Conservation (phyloP, 2,329 filamentous ascomycete genomes). For the Sclerotinia borealis region DNA sequence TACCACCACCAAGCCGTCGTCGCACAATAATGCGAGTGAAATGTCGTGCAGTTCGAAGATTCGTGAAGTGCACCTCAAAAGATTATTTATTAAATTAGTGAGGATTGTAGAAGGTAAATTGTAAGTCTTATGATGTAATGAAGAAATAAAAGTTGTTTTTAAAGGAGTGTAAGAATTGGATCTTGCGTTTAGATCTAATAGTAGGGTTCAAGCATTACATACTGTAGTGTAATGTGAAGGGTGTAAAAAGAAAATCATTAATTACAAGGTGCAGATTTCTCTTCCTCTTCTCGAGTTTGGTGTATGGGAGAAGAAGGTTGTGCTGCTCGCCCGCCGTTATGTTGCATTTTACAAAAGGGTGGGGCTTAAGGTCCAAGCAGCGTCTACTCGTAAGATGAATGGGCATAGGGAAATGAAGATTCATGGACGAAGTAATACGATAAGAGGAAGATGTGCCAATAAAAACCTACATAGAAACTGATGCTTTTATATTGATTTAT, state of each 20-base stretch:
- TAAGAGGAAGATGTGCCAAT: neutral
- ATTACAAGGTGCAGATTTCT: neutral
- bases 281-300: neutral
- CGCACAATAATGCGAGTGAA: neutral
- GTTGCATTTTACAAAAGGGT: neutral
- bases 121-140: neutral
- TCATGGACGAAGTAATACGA: neutral
- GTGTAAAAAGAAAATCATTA: neutral
- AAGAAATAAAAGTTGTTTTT: neutral
- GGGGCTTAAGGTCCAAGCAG: neutral
- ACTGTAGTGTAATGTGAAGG: neutral
- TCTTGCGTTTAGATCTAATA: neutral
- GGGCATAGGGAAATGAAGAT: neutral
- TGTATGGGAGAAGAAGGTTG: neutral
- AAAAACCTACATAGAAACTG: too few relatives aligned
- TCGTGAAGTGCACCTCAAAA: neutral
- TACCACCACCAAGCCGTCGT: neutral
- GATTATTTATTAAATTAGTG: neutral
- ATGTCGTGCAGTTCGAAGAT: neutral
- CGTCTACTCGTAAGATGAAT: neutral
- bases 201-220: conserved; percentile 10
- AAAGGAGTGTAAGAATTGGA: conserved; percentile 10
- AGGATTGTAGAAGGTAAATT: neutral
- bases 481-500: too few relatives aligned
- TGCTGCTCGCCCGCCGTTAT: neutral